Evolutionary conservation across 108 stramenopile species (phyloP), one percentile per base, ranked within the genome.

Genomic region (Fragilaria crotonensis): DNA sequence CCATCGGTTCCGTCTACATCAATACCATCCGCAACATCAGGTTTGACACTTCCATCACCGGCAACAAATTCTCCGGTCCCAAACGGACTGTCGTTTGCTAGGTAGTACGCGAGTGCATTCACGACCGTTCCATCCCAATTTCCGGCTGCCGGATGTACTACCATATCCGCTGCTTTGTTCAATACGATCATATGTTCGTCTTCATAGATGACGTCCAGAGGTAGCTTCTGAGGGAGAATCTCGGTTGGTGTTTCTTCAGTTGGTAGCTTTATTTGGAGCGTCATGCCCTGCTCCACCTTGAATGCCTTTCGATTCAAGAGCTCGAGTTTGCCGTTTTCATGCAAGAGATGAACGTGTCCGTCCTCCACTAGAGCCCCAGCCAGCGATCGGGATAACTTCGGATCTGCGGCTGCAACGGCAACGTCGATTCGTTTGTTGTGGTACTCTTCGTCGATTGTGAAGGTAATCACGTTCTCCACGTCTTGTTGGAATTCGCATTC

Each of bases 71-170:
- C 87, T 0, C 87, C 85, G 0, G 60, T n/a, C 7, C 83, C 89
- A 75, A 60, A 83, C 5, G 79, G 75, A 59, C 78, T 81, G 27
- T 70, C 69, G 33, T 76, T 64, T 53, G 66, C 60, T 26, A 95
- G 67, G 72, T 96, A 95, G 61, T 88, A 74, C 0, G 94, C 85
- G n/a, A 97, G 70, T 14, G 95, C 97, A 69, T 97, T 97, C 2
- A 95, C 94, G 19, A 97, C 77, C 17, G 97, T 97, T 44, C 89
- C 91, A 60, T 90, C 86, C 89, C 94, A 91, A 57, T 91, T 91
- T n/a, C 97, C 97, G 18, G 92, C 89, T n/a, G 95, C 97, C 26
- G 97, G 97, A 64, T 97, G 97, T 0, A 96, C 95, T 1, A 97
- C 97, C 90, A 97, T 95, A 31, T 87, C 92, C 18, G 92, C 92